A percentile compares a stretch with the other conserved stretches of the same genome.
phyloP scores from a whole-genome alignment of 106 monocot species.

The Apostasia shenzhenica region DNA sequence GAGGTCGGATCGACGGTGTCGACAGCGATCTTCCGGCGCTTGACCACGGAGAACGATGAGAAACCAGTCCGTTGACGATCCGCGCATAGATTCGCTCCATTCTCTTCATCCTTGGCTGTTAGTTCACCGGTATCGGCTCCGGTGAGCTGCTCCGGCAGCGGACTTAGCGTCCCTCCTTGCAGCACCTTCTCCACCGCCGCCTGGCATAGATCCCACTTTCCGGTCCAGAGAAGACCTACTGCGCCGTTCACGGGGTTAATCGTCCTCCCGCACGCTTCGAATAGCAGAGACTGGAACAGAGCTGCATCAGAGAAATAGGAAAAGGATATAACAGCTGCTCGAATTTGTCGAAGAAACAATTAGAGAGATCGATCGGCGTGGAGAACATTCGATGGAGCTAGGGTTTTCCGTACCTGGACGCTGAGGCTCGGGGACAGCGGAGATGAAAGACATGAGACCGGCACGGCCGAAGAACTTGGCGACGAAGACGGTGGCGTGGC shows the following conservation, averaged over 20 bases:
- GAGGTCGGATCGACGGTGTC: not conserved
- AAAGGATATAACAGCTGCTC: not conserved
- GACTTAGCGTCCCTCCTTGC: slow-evolving; percentile 45
- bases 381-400: not conserved
- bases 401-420: slow-evolving; percentile 28
- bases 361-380: not conserved
- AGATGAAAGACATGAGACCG: slow-evolving; percentile 54
- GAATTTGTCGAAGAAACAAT: too few species aligned
- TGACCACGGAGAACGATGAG: slow-evolving; percentile 20
- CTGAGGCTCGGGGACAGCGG: slow-evolving; percentile 40
- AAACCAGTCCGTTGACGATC: not conserved
- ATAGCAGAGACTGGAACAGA: slow-evolving; percentile 77
- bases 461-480: slow-evolving; percentile 84
- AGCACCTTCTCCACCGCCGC: slow-evolving; percentile 76
- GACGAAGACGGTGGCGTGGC: slow-evolving; percentile 70
- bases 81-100: not conserved
- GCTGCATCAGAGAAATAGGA: slow-evolving; percentile 19
- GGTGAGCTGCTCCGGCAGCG: slow-evolving; percentile 22
- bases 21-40: slow-evolving; percentile 11
- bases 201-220: slow-evolving; percentile 79
- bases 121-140: not conserved
- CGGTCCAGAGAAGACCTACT: slow-evolving; percentile 64
- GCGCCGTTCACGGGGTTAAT: slow-evolving; percentile 87
- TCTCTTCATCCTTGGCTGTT: not conserved
- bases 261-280: slow-evolving; percentile 73